These are phyloP conservation scores for Gnomoniopsis sp. DNA, from an alignment of 2,329 filamentous ascomycete genomes.

Conservation along the genomic window DNA sequence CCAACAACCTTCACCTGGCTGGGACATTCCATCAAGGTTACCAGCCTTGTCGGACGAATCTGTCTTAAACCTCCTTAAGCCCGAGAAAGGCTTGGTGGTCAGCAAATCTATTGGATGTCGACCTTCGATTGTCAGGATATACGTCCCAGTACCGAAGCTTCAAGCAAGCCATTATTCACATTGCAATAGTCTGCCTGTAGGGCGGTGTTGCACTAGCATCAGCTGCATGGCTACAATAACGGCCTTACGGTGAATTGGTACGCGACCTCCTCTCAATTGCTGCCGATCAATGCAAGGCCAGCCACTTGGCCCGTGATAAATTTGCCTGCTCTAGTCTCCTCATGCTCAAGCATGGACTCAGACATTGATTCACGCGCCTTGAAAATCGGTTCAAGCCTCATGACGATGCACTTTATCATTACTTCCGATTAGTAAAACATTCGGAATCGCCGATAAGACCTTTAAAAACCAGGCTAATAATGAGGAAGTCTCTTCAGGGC, in stretches of 20 bases:
- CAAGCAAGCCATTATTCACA: no score
- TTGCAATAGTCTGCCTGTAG: no score
- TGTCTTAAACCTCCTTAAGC: background rate
- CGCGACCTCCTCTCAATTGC: no score
- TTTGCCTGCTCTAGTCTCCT: background rate
- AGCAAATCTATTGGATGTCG: no score
- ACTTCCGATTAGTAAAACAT: background rate
- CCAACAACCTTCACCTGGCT: background rate
- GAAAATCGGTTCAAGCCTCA: conserved; percentile 1
- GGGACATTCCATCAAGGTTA: background rate
- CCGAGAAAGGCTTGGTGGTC: background rate
- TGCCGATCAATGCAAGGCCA: background rate
- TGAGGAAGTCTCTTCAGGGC: background rate
- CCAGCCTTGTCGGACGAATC: background rate
- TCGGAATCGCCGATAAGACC: no score
- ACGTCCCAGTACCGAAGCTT: no score
- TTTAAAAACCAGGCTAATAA: background rate
- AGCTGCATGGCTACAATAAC: background rate
- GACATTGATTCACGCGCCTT: conserved; percentile 6
- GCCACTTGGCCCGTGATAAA: background rate
- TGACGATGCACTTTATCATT: background rate
- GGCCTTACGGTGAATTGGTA: background rate
- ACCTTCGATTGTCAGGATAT: background rate
- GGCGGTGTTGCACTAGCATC: background rate
- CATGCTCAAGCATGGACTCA: background rate